These are phyloP conservation scores for Sphagnum contortum DNA, from an alignment of 225 moss, liverwort and hornwort species.

Conservation along the genomic window DNA sequence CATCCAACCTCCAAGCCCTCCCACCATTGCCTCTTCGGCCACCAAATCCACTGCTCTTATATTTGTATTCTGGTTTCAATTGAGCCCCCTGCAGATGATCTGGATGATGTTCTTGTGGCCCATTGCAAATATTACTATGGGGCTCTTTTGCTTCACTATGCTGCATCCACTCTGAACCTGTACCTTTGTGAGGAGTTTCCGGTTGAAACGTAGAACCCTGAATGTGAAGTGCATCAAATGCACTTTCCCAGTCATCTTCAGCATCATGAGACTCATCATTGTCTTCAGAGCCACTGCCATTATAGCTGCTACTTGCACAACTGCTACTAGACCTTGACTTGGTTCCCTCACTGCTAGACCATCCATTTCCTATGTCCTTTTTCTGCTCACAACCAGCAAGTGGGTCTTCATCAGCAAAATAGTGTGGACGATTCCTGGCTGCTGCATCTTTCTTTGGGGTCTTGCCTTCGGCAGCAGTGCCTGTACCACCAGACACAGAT, in stretches of 20 bases:
- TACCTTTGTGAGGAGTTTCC: conserved; percentile 33
- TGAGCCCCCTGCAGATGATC: conserved; percentile 32
- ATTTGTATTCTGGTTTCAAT: conserved; percentile 74
- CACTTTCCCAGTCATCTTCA: conserved; percentile 88
- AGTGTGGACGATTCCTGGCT: conserved; percentile 34
- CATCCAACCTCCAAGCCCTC: conserved; percentile 81
- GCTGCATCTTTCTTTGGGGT: conserved; percentile 21
- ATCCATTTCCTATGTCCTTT: conserved; percentile 22
- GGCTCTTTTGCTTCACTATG: conserved; percentile 32
- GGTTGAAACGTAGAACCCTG: conserved; percentile 44
- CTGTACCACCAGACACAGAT: no score
- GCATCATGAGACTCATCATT: conserved; percentile 55
- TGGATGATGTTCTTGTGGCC: conserved; percentile 22
- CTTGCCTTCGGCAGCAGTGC: conserved; percentile 6
- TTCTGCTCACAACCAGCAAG: conserved; percentile 38
- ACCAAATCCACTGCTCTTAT: conserved; percentile 54
- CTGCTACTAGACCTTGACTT: conserved; percentile 52
- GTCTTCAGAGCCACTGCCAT: conserved; percentile 58
- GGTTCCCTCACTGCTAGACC: conserved; percentile 39
- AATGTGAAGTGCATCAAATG: conserved; percentile 75
- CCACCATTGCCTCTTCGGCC: conserved; percentile 67
- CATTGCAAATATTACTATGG: conserved; percentile 40
- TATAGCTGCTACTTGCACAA: conserved; percentile 56
- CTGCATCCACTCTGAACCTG: conserved; percentile 20
- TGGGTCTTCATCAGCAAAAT: conserved; percentile 39